These are phyloP conservation scores for Harringtonia lauricola DNA, from an alignment of 2,329 filamentous ascomycete species.

Conservation along the genomic window DNA sequence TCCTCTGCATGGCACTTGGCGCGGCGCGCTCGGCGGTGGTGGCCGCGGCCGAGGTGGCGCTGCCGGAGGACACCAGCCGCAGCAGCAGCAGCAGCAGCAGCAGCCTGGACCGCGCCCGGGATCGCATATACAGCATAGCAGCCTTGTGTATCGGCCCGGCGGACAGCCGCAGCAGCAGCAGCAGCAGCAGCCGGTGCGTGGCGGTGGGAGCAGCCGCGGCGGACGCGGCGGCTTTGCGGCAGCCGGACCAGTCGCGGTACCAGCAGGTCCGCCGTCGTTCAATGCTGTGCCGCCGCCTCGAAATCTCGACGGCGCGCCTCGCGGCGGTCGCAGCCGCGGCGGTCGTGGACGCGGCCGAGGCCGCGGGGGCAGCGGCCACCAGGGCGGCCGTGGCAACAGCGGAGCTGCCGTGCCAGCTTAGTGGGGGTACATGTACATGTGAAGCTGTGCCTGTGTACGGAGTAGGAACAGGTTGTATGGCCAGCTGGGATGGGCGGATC, in stretches of 20 bases:
- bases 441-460: not conserved
- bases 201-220: constrained; percentile 1
- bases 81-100: constrained; percentile 22
- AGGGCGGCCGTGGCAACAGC: not conserved
- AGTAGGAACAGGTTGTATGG: no score
- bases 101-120: constrained; percentile 15
- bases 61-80: constrained; percentile 30
- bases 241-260: constrained; percentile 18
- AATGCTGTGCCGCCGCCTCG: constrained; percentile 50
- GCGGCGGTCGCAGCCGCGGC: constrained; percentile 27
- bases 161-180: constrained; percentile 12
- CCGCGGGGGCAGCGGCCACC: constrained; percentile 15
- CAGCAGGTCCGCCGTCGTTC: constrained; percentile 24
- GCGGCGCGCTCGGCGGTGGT: constrained; percentile 33
- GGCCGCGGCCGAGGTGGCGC: constrained; percentile 11
- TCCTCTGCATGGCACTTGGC: constrained; percentile 45
- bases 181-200: constrained; percentile 8
- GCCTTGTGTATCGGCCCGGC: constrained; percentile 36
- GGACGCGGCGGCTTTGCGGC: constrained; percentile 11
- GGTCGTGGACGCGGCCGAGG: constrained; percentile 25
- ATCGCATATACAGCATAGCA: constrained; percentile 36
- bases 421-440: not conserved
- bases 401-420: not conserved
- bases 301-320: constrained; percentile 34
- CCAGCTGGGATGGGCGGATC: no score